Evolutionary conservation across 139 green algal genomes (phyloP).

Genomic region (Auxenochlorella protothecoides): DNA sequence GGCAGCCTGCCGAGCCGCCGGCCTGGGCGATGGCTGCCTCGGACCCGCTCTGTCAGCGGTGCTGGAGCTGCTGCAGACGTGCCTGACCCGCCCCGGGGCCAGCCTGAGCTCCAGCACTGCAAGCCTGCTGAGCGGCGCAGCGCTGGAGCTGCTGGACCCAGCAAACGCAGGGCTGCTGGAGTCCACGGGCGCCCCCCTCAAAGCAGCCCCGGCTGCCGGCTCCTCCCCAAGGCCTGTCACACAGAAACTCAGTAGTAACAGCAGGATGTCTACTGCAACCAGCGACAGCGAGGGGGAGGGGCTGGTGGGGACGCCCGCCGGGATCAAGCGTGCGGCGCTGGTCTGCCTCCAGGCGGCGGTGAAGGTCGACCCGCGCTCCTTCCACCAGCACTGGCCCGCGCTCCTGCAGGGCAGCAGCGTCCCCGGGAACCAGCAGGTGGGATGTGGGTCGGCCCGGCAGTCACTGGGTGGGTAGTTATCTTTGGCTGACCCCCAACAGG

Average conservation of each 20-base stretch:
- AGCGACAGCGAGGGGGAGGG: conserved; percentile 15
- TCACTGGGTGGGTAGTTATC: neutral
- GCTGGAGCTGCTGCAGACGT: too few species aligned
- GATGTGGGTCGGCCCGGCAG: conserved; percentile 5
- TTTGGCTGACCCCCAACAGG: neutral
- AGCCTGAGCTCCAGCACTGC: neutral
- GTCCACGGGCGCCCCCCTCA: neutral
- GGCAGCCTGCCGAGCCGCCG: too few species aligned
- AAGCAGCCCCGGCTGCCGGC: neutral
- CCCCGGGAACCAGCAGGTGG: too few species aligned
- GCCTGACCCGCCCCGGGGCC: too few species aligned
- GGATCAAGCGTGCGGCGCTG: conserved; percentile 20
- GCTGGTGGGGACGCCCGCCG: neutral
- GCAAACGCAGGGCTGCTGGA: neutral
- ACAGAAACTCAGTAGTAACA: conserved; percentile 10
- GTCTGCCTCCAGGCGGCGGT: conserved; percentile 41
- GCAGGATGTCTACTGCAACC: neutral
- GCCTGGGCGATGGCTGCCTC: too few species aligned
- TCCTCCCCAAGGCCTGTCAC: neutral
- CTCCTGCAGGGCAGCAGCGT: conserved; percentile 23
- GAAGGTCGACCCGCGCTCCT: conserved; percentile 36
- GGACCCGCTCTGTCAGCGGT: too few species aligned
- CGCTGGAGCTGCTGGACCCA: neutral
- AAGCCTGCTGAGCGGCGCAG: neutral
- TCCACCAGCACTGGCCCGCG: conserved; percentile 45